Conservation (phyloP, 306 rosid genomes). For the Canavalia ensiformis region DNA sequence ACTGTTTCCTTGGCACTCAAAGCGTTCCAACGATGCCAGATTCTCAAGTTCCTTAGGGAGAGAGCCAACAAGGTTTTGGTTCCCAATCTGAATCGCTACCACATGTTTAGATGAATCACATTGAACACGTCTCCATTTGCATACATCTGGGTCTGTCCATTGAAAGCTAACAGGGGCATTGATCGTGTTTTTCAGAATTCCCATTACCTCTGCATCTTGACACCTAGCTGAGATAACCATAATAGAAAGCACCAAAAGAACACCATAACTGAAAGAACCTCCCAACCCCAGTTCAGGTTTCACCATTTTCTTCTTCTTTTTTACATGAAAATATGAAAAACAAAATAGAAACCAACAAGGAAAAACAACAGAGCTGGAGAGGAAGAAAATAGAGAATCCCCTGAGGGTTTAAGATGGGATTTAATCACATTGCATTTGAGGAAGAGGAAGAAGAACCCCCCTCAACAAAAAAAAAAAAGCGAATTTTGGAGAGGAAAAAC, state of each 20-base stretch:
- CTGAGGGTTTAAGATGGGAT: conserved; percentile 31
- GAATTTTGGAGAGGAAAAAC: conserved; percentile 14
- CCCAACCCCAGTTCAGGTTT: conserved; percentile 50
- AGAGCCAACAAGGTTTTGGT: conserved; percentile 64
- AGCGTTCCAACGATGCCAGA: conserved; percentile 49
- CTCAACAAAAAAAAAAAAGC: not conserved
- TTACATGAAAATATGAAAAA: not conserved
- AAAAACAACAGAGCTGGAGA: not conserved
- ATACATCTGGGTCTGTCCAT: conserved; percentile 65
- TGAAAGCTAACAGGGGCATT: conserved; percentile 47
- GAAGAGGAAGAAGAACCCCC: conserved; percentile 20
- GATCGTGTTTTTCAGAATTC: conserved; percentile 49
- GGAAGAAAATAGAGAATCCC: conserved; percentile 21
- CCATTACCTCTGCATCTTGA: conserved; percentile 66
- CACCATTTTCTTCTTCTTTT: conserved; percentile 44
- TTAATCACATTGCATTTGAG: conserved; percentile 12
- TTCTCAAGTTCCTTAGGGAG: conserved; percentile 63
- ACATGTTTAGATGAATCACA: conserved; percentile 59
- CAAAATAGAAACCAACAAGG: not conserved
- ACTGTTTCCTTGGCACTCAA: conserved; percentile 67
- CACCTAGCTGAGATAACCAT: conserved; percentile 10
- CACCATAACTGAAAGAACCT: not conserved
- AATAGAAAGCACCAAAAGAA: conserved; percentile 21
- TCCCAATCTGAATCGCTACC: conserved; percentile 60
- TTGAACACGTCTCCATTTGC: conserved; percentile 57